Evolutionary conservation across 2,329 filamentous ascomycete genomes (phyloP), one percentile per base, ranked within the genome.

Genomic region (Apiospora pterosperma): DNA sequence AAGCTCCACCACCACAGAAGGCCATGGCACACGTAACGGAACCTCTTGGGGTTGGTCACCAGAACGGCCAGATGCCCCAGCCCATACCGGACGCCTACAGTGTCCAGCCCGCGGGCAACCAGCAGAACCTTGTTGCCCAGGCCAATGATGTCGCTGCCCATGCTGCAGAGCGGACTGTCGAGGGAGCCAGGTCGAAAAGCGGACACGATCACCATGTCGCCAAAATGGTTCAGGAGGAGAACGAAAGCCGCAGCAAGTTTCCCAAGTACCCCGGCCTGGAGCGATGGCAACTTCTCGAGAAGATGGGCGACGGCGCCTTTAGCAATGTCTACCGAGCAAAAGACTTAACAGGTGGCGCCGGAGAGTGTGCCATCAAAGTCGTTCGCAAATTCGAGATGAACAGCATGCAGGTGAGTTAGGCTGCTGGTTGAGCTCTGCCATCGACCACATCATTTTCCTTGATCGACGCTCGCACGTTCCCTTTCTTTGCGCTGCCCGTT

Each of bases 371-470:
- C 71, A 98, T 99, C 85, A 99, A 99, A 80, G 96, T 99, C 62
- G 96, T 99, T 69, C 91, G 96, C 75, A 98, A 98, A 81, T 98
- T 93, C 77, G 96, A 99, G 81, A 97, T 99, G 92, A 98, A 97
- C 81, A 94, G 90, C 70, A 93, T 91, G 84, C 96, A 98, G 93
- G 96, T 99, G 87, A 87, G 93, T 90, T 34, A 63, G 69, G 76
- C 69, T 69, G 69, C 68, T 67, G 69, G 71, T 67, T 76, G 74
- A 69, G 69, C 70, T 68, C 72, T 62, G 62, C 71, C 66, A 65
- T 65, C 70, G 69, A 70, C 68, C 69, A 67, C 16, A 25, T 28
- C n/a, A 39, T 36, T 60, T 60, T 60, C 58, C 58, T 60, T 60
- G 34, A 12, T 60, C 58, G 58, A n/a, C 36, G 58, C 36, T 60